Evolutionary conservation across 441 rosid species (phyloP).

Genomic region (Populus hybrid): DNA sequence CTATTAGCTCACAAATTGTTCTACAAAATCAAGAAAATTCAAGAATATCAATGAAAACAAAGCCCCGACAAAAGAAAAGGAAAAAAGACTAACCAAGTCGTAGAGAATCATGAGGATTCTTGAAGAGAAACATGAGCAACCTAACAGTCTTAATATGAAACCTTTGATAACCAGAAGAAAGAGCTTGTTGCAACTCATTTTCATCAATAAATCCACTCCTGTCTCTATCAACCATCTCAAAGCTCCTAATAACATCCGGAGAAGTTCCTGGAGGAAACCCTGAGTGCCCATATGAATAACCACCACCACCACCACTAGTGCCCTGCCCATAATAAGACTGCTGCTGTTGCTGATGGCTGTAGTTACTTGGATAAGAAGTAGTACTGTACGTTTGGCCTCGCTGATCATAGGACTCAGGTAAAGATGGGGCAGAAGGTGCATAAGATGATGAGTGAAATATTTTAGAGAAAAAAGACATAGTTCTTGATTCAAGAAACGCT

Average conservation of each 20-base stretch:
- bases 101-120: conserved; percentile 42
- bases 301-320: too few species aligned
- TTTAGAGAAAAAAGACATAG: conserved; percentile 17
- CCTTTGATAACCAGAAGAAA: conserved; percentile 47
- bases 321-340: conserved; percentile 16
- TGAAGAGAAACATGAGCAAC: conserved; percentile 65
- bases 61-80: not conserved
- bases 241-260: conserved; percentile 53
- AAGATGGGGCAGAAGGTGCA: conserved; percentile 53
- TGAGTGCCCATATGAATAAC: conserved; percentile 13
- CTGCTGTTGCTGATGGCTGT: conserved; percentile 19
- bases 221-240: conserved; percentile 57
- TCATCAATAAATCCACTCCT: conserved; percentile 70
- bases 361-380: conserved; percentile 18
- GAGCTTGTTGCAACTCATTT: conserved; percentile 57
- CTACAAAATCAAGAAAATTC: too few species aligned
- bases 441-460: conserved; percentile 20
- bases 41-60: not conserved
- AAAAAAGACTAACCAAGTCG: conserved; percentile 36
- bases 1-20: not conserved
- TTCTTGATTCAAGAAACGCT: not conserved
- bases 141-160: conserved; percentile 52
- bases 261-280: conserved; percentile 52
- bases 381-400: conserved; percentile 5
- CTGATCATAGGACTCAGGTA: conserved; percentile 31